Evolutionary conservation across 2,329 filamentous ascomycete species (phyloP).

Genomic region (Trichoderma simmonsii): DNA sequence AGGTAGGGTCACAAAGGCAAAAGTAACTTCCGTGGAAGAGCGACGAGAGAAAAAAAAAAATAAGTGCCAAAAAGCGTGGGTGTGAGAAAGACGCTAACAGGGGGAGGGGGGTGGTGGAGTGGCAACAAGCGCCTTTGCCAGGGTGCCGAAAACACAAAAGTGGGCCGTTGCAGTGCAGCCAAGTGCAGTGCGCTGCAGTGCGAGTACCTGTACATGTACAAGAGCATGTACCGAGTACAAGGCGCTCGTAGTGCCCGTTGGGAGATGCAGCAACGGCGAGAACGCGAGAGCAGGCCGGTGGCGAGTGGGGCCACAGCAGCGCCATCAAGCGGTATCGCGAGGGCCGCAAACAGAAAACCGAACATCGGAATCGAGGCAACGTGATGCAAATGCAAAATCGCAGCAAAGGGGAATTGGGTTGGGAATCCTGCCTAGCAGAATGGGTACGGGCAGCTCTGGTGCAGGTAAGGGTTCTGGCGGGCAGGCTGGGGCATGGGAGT

Average conservation of each 20-base stretch:
- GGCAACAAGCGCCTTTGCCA: conserved; percentile 9
- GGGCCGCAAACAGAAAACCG: conserved; percentile 26
- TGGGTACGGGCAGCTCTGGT: conserved; percentile 3
- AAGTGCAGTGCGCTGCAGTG: not conserved
- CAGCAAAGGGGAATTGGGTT: not conserved
- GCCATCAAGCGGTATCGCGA: conserved; percentile 13
- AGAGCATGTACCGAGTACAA: conserved; percentile 18
- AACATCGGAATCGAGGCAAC: not conserved
- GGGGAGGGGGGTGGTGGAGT: conserved; percentile 21
- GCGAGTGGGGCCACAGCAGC: conserved; percentile 24
- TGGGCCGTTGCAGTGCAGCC: conserved; percentile 21
- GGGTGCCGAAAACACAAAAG: conserved; percentile 18
- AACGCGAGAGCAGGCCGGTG: conserved; percentile 18
- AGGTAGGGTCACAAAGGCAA: conserved; percentile 22
- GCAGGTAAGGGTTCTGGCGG: conserved; percentile 11
- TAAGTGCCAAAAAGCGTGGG: conserved; percentile 17
- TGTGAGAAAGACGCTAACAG: conserved; percentile 2
- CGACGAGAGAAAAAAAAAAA: conserved; percentile 6
- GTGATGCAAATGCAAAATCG: not conserved
- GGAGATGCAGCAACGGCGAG: not conserved
- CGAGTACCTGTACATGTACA: not conserved
- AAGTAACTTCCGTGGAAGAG: not conserved
- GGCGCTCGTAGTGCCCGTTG: conserved; percentile 13
- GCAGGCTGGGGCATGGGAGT: conserved; percentile 12
- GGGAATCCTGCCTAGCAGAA: conserved; percentile 8